Evolutionary conservation across 306 rosid genomes (phyloP).

Genomic region (Fagus crenata): DNA sequence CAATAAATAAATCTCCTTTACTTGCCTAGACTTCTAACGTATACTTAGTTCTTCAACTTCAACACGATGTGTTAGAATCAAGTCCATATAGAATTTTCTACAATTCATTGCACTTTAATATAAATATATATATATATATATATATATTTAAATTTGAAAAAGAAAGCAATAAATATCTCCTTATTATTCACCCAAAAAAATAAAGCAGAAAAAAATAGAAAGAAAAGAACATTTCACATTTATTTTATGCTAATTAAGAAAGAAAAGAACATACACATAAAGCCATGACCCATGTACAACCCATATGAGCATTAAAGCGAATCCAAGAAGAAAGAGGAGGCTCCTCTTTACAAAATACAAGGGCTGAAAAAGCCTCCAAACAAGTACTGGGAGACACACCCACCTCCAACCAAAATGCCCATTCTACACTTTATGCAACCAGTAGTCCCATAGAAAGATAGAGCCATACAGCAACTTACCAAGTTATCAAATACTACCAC

Average conservation of each 20-base stretch:
- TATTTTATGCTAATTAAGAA: not conserved
- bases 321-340: conserved; percentile 35
- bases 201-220: not conserved
- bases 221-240: not conserved
- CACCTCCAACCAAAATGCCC: conserved; percentile 62
- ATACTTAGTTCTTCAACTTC: too few relatives aligned
- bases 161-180: not conserved
- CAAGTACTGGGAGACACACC: conserved; percentile 53
- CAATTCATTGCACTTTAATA: too few relatives aligned
- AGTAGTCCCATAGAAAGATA: conserved; percentile 43
- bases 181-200: not conserved
- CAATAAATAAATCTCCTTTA: too few relatives aligned
- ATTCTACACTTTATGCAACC: conserved; percentile 44
- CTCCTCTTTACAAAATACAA: conserved; percentile 36
- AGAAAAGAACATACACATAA: not conserved
- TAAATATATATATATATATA: too few relatives aligned
- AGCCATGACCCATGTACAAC: conserved; percentile 16
- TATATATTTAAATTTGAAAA: too few relatives aligned
- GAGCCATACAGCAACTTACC: conserved; percentile 37
- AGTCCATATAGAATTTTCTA: too few relatives aligned
- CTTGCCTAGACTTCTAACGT: too few relatives aligned
- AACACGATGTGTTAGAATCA: too few relatives aligned
- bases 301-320: conserved; percentile 20
- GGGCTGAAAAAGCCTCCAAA: conserved; percentile 27
- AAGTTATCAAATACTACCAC: conserved; percentile 36